Base-by-base conservation (phyloP, 2,329 filamentous ascomycete genomes). In the Didymella keratinophila region DNA sequence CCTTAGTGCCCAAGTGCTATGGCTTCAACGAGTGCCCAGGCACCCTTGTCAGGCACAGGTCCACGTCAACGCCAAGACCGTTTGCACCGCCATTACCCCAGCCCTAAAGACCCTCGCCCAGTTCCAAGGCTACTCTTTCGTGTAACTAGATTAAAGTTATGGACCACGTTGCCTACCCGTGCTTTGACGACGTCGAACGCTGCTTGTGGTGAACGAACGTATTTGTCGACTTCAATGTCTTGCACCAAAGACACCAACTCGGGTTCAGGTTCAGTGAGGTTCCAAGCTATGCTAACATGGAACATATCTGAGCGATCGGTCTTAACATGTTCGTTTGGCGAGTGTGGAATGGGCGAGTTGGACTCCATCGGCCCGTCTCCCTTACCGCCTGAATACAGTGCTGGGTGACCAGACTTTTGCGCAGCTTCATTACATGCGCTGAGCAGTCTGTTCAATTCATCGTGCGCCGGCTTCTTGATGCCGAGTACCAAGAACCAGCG, bases 241-340 rank as follows among this genome's bases (percentile, higher is more conserved):
- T 66, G 50, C 2, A 75, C 61, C 32, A 75, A 36, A 37, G 58
- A 54, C 9, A 67, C 54, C 67, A 66, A 75, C 34, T 69, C 67
- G 10, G 65, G 44, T 18, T 62, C 64, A 8, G 74, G 73, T 52
- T 73, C 71, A 11, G 58, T 52, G 23, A 78, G 63, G 43, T 73
- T 89, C 95, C 94, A 98, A 0, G 89, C 95, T 55, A 99, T 86
- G 44, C 93, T 97, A 59, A 98, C 80, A 76, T 99, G 95, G 71
- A 97, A 97, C 21, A 84, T 86, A 47, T 82, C 75, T 4, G 83
- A 83, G 52, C 76, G 74, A 65, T 86, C 82, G 55, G 37, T 58
- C 34, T 50, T 50, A 4, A 32, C 49, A 20, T n/a, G 39, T 23
- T 56, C 46, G 21, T 39, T 27, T 32, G 62, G 43, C 49, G 52